These are phyloP conservation scores for Pseudonitzschia pungens DNA, from an alignment of 108 stramenopile genomes.

Conservation along the genomic window DNA sequence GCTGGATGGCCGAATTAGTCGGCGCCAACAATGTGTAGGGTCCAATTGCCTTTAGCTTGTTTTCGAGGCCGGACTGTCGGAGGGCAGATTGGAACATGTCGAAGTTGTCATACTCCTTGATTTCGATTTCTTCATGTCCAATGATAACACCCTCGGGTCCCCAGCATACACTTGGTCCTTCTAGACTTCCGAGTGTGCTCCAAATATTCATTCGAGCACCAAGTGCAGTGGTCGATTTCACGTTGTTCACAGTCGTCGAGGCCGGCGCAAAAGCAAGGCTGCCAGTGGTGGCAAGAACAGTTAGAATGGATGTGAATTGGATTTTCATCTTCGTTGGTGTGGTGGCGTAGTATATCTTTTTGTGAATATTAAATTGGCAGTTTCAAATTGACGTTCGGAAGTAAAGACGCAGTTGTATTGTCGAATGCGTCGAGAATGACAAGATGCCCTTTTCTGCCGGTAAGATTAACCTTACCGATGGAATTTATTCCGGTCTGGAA, in stretches of 20 bases:
- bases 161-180: constrained; percentile 14
- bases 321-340: background rate
- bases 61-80: constrained; percentile 4
- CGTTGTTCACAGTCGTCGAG: background rate
- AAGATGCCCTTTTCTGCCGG: too few relatives aligned
- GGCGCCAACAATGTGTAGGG: constrained; percentile 18
- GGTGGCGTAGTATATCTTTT: too few relatives aligned
- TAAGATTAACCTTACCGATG: too few relatives aligned
- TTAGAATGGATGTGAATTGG: background rate
- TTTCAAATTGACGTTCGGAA: too few relatives aligned
- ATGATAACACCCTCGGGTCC: constrained; percentile 18
- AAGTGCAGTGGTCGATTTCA: background rate
- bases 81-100: constrained; percentile 12
- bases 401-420: too few relatives aligned
- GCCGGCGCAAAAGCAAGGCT: background rate
- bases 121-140: constrained; percentile 17
- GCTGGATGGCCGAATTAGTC: constrained; percentile 8
- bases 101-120: constrained; percentile 32
- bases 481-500: too few relatives aligned
- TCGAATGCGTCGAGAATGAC: too few relatives aligned
- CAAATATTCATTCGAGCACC: background rate
- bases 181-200: constrained; percentile 1
- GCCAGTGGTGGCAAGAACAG: background rate
- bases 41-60: constrained; percentile 5
- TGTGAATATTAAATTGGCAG: too few relatives aligned